phyloP scores from a whole-genome alignment of 768 basidiomycete genomes.

The Tylopilus subfusipes region DNA sequence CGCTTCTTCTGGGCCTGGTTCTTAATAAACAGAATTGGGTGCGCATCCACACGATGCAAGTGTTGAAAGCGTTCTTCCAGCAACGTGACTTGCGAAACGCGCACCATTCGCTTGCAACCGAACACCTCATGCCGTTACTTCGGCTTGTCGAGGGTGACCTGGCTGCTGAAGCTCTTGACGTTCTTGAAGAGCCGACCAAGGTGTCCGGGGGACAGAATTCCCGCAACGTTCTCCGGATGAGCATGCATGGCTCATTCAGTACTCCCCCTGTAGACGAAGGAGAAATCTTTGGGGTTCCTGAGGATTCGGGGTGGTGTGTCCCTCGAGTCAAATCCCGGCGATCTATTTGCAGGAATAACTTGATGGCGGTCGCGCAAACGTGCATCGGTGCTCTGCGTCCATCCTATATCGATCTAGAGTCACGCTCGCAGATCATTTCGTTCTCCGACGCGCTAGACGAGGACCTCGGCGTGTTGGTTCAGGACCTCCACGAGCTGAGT shows the following conservation, averaged over 20 bases:
- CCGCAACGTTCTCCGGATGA: conserved; percentile 88
- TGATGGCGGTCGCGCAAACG: conserved; percentile 83
- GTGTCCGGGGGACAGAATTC: conserved; percentile 76
- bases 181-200: conserved; percentile 86
- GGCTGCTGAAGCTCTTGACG: conserved; percentile 81
- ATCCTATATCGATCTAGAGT: conserved; percentile 71
- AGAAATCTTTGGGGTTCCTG: conserved; percentile 77
- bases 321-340: conserved; percentile 61
- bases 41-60: conserved; percentile 77
- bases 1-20: conserved; percentile 80
- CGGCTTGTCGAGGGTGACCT: conserved; percentile 86
- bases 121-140: conserved; percentile 86
- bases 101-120: conserved; percentile 73
- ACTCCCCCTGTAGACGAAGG: conserved; percentile 51
- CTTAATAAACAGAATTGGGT: conserved; percentile 83
- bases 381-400: conserved; percentile 69
- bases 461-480: conserved; percentile 74
- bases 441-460: conserved; percentile 44
- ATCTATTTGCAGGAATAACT: conserved; percentile 66
- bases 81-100: conserved; percentile 76
- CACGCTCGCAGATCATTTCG: conserved; percentile 39
- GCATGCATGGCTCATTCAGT: conserved; percentile 61
- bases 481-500: conserved; percentile 72
- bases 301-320: conserved; percentile 85
- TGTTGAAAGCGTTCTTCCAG: conserved; percentile 85